Evolutionary conservation across 148 eudicot species (phyloP).

Genomic region (Arbutus unedo): DNA sequence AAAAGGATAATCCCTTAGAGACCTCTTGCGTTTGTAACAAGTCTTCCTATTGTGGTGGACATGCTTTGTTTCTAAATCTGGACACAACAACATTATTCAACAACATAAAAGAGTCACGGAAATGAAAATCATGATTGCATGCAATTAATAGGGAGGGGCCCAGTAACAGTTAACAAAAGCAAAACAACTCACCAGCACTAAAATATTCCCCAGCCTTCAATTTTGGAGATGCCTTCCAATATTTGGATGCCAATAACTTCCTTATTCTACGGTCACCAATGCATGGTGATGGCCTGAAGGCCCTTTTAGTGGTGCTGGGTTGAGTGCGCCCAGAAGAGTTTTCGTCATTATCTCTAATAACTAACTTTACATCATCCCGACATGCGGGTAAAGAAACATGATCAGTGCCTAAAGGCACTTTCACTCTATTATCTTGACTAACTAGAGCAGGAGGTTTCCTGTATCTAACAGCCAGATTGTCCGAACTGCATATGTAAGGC

Average conservation of each 20-base stretch:
- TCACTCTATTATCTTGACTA: constrained; percentile 46
- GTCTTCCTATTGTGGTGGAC: constrained; percentile 41
- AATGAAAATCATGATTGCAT: constrained; percentile 8
- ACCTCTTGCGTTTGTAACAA: constrained; percentile 56
- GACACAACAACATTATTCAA: constrained; percentile 5
- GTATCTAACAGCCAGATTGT: constrained; percentile 28
- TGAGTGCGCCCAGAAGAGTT: constrained; percentile 69
- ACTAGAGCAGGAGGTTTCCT: constrained; percentile 42
- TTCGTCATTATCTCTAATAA: constrained; percentile 94
- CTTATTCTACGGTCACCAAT: constrained; percentile 63
- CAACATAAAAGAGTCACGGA: neutral
- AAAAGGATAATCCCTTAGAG: constrained; percentile 81
- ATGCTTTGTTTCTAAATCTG: constrained; percentile 46
- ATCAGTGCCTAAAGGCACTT: constrained; percentile 40
- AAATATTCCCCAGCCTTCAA: constrained; percentile 39
- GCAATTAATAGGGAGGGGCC: neutral
- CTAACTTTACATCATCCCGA: constrained; percentile 73
- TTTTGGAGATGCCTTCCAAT: constrained; percentile 50
- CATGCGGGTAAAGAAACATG: constrained; percentile 40
- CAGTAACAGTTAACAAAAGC: constrained; percentile 5
- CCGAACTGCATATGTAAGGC: constrained; percentile 40
- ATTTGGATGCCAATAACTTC: constrained; percentile 60
- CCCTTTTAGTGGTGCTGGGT: constrained; percentile 51
- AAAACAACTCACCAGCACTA: constrained; percentile 48
- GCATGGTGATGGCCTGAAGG: constrained; percentile 47